Percentiles rank a stretch among this genome's conserved stretches.
Evolutionary conservation across 2,329 filamentous ascomycete genomes (phyloP).

Genomic region (Diaporthe sp.): DNA sequence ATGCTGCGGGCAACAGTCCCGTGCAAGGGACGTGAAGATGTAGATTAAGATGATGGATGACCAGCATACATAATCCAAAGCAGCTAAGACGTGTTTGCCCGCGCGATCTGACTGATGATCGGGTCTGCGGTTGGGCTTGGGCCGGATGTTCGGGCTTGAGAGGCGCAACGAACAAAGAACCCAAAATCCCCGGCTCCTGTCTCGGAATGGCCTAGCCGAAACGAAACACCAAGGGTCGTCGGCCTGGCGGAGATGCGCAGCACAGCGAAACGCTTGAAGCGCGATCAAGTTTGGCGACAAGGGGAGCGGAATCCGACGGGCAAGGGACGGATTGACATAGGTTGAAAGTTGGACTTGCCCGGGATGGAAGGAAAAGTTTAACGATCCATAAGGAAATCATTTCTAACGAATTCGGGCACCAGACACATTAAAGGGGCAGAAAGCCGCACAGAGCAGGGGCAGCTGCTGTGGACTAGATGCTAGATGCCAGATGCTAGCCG

Average conservation of each 20-base stretch:
- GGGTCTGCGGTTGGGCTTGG: background rate
- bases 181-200: background rate
- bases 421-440: constrained; percentile 20
- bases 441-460: constrained; percentile 5
- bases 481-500: constrained; percentile 23
- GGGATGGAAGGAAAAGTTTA: background rate
- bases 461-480: background rate
- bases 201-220: constrained; percentile 11
- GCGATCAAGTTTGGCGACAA: background rate
- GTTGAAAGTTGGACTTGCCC: background rate
- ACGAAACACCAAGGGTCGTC: constrained; percentile 9
- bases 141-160: background rate
- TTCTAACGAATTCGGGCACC: background rate
- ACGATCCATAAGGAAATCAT: background rate
- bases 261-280: background rate
- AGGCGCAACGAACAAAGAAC: background rate
- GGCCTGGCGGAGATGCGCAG: background rate
- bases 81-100: background rate
- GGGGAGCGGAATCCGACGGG: background rate
- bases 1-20: constrained; percentile 22
- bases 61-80: constrained; percentile 8
- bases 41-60: background rate
- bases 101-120: background rate
- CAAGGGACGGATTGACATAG: background rate
- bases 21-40: background rate